Evolutionary conservation across 2,329 filamentous ascomycete genomes (phyloP), one percentile per base, ranked within the genome.

Genomic region (Colletotrichum trifolii): DNA sequence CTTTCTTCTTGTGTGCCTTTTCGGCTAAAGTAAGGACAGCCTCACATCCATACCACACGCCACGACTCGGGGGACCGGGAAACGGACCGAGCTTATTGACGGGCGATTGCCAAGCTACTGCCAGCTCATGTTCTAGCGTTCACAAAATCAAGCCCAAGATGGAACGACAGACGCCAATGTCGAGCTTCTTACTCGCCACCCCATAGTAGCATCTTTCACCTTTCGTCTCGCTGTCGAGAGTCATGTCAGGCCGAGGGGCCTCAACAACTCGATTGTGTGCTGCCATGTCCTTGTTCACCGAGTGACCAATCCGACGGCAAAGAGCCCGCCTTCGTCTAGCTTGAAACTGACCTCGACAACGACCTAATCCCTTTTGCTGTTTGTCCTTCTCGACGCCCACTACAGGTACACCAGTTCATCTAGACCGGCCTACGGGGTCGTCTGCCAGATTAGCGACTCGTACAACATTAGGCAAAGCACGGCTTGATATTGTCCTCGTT

Each of bases 71-170:
- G 33, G 45, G 36, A 40, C 25, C 53, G 52, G 63, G 36, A 57
- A 63, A 57, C 47, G 52, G 59, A 63, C 58, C 63, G 58, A 62
- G 59, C 48, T 53, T 55, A 63, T 38, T 52, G 47, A 48, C 56
- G 45, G 48, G 54, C 43, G 38, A 15, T 36, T 49, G 39, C 50
- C 52, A 42, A 25, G 50, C 39, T 25, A 25, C 25, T 40, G 46
- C 45, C 50, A 40, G 58, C 59, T n/a, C 43, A 15, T 35, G 13
- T 48, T 48, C 35, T 65, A 62, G 63, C 54, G 52, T 40, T 55
- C 15, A 49, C 11, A 55, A 33, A 56, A 43, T 40, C 11, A 36
- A 59, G 45, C 38, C 58, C 40, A 43, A 43, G n/a, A 33, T 48
- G 40, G 43, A 54, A 61, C 43, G 35, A 47, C 52, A 55, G 25